Percentiles rank a stretch among this genome's conserved stretches.
These are phyloP conservation scores for Pythium scleroteichum DNA, from an alignment of 352 stramenopile species.

Conservation along the genomic window DNA sequence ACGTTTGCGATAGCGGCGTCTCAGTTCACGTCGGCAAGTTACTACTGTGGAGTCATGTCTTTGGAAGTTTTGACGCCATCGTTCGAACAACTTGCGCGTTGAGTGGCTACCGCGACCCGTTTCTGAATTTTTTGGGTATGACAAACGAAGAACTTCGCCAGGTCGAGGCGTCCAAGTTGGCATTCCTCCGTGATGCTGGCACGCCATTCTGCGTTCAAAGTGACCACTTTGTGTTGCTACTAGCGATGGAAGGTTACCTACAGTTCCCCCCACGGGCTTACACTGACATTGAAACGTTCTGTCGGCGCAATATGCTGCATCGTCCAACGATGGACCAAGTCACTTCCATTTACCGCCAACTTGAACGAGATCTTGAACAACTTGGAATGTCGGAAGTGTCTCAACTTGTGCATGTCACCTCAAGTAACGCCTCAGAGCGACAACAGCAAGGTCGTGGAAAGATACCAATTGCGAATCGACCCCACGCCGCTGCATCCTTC, in stretches of 20 bases:
- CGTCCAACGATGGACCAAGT: conserved; percentile 67
- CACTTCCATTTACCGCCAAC: conserved; percentile 64
- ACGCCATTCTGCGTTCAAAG: conserved; percentile 50
- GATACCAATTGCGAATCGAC: not conserved
- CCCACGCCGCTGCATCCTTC: not conserved
- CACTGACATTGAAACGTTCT: conserved; percentile 53
- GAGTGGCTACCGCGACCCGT: conserved; percentile 76
- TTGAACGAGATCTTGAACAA: conserved; percentile 55
- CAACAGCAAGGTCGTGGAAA: conserved; percentile 3
- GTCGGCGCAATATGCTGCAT: conserved; percentile 63
- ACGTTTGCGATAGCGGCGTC: conserved; percentile 69
- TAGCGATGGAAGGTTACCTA: conserved; percentile 63
- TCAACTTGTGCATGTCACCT: conserved; percentile 37
- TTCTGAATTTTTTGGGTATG: conserved; percentile 74
- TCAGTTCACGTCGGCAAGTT: conserved; percentile 73
- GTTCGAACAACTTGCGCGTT: conserved; percentile 69
- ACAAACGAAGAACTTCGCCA: conserved; percentile 52
- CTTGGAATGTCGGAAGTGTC: conserved; percentile 51
- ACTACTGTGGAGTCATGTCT: conserved; percentile 67
- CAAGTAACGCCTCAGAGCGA: conserved; percentile 11
- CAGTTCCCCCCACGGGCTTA: conserved; percentile 40
- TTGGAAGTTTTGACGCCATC: conserved; percentile 63
- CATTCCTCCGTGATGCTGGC: conserved; percentile 46
- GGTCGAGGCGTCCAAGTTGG: conserved; percentile 56
- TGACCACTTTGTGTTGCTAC: conserved; percentile 70